A percentile compares a stretch with the other conserved stretches of the same genome.
Conservation (phyloP, 2,329 filamentous ascomycete genomes). For the Salinomyces thailandicus region DNA sequence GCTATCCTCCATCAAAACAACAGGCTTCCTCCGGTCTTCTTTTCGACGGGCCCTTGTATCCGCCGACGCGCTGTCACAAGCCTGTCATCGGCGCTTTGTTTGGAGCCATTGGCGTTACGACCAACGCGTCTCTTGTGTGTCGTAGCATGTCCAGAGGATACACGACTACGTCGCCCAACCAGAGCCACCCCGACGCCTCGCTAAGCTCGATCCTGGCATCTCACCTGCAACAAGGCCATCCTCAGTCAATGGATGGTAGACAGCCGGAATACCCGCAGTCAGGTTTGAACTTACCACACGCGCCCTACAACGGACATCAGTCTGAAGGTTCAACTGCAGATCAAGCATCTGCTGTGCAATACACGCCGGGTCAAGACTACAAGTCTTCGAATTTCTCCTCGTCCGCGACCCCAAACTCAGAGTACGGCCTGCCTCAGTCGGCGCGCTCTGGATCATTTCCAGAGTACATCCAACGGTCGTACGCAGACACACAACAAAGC, state of each 20-base stretch:
- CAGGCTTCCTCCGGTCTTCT: constrained; percentile 22
- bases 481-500: constrained; percentile 60
- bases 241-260: constrained; percentile 45
- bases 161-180: constrained; percentile 30
- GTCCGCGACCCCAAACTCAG: constrained; percentile 75
- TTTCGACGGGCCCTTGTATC: constrained; percentile 26
- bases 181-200: constrained; percentile 29
- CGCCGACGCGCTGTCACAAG: constrained; percentile 26
- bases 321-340: constrained; percentile 83
- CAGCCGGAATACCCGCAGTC: constrained; percentile 42
- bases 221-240: constrained; percentile 27
- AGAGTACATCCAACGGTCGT: constrained; percentile 69
- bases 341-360: constrained; percentile 87
- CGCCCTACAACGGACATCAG: constrained; percentile 47
- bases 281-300: constrained; percentile 46
- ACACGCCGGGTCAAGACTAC: constrained; percentile 71
- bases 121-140: constrained; percentile 18
- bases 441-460: constrained; percentile 77
- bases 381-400: constrained; percentile 62
- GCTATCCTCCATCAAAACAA: constrained; percentile 31
- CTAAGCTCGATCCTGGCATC: constrained; percentile 31
- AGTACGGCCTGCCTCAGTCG: constrained; percentile 67
- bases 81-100: constrained; percentile 25
- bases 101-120: constrained; percentile 23
- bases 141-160: constrained; percentile 40